Percentiles rank a stretch among this genome's conserved stretches.
Conservation (phyloP, 345 rosid genomes). For the Eucalyptus dawsonii region DNA sequence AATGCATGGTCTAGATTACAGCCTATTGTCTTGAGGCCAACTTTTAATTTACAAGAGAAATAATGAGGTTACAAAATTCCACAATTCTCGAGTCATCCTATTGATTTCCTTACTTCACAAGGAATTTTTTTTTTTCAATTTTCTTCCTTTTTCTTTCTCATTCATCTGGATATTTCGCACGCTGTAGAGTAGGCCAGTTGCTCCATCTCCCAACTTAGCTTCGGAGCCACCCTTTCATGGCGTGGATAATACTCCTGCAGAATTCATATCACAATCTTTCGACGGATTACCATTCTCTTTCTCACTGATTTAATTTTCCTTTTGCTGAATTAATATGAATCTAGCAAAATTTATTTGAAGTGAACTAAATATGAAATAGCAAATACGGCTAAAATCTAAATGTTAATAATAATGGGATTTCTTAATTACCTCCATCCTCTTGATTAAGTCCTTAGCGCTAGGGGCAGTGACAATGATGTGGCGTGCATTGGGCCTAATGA, state of each 20-base stretch:
- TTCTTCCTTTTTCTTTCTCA: slow-evolving; percentile 34
- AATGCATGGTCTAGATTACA: not conserved
- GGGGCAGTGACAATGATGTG: slow-evolving; percentile 5
- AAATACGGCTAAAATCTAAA: not conserved
- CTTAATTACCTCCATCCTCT: slow-evolving; percentile 1
- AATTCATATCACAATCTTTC: not conserved
- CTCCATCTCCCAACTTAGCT: slow-evolving; percentile 70
- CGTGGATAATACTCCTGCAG: slow-evolving; percentile 62
- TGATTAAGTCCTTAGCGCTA: not conserved
- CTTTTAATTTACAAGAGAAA: not conserved
- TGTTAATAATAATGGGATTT: not conserved
- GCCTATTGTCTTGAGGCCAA: not conserved
- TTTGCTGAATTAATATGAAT: not conserved
- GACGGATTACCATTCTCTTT: not conserved
- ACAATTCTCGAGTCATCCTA: not conserved
- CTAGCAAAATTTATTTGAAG: not conserved
- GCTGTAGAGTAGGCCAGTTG: slow-evolving; percentile 26
- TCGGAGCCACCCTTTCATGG: slow-evolving; percentile 66
- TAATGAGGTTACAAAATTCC: slow-evolving; percentile 11
- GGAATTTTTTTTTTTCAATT: not conserved
- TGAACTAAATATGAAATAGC: not conserved
- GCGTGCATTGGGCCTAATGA: slow-evolving; percentile 3
- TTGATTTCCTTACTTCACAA: not conserved
- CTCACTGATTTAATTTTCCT: not conserved
- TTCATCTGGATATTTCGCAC: slow-evolving; percentile 1